A percentile compares a stretch with the other conserved stretches of the same genome.
Evolutionary conservation across 305 asterid species (phyloP).

Genomic region (Rubia tinctorum): DNA sequence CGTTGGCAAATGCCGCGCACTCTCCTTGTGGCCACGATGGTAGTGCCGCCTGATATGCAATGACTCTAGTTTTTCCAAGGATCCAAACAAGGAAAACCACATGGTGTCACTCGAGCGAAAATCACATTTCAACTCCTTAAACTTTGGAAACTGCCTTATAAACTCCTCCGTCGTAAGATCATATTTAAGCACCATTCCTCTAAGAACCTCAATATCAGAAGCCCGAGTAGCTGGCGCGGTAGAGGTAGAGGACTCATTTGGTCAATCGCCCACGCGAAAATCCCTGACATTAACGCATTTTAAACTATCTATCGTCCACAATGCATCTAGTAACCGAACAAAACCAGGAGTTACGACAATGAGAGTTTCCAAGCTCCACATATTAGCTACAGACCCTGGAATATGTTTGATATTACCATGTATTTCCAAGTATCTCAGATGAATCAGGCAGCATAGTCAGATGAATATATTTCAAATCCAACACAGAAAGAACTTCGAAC

Average conservation of each 20-base stretch:
- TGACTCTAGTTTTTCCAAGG: not conserved
- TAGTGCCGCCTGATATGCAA: not conserved
- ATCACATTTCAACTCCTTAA: not conserved
- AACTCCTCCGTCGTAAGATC: not conserved
- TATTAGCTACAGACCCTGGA: not conserved
- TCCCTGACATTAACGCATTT: not conserved
- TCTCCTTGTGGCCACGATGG: not conserved
- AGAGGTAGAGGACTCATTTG: not conserved
- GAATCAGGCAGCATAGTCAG: not conserved
- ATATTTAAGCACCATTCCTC: not conserved
- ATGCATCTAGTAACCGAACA: not conserved
- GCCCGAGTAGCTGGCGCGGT: not conserved
- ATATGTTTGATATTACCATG: not conserved
- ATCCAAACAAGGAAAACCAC: conserved; percentile 1
- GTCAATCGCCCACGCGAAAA: not conserved
- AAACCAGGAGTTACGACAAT: not conserved
- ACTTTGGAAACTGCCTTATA: not conserved
- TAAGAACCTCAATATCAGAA: not conserved
- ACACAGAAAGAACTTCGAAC: not conserved
- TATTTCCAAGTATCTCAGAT: conserved; percentile 8
- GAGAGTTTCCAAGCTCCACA: conserved; percentile 8
- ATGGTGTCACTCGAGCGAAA: not conserved
- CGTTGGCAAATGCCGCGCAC: not conserved
- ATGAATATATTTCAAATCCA: not conserved
- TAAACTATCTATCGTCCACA: conserved; percentile 9